Percentiles rank a stretch among this genome's conserved stretches.
These are phyloP conservation scores for Microdochium paspali DNA, from an alignment of 2,329 filamentous ascomycete species.

Conservation along the genomic window DNA sequence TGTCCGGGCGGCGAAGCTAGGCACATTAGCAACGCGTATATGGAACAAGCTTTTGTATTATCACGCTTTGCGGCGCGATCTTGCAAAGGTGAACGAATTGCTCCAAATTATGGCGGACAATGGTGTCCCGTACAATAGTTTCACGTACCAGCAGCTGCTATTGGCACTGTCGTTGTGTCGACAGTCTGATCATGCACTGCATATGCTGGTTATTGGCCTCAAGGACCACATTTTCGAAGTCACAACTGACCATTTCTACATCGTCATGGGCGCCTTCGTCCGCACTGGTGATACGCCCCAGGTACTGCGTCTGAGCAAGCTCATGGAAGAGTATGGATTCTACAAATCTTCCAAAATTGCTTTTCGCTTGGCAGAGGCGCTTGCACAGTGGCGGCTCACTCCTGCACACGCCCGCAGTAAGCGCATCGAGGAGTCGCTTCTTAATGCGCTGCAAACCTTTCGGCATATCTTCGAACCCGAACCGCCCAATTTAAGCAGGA, in stretches of 20 bases:
- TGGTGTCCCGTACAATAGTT: constrained; percentile 35
- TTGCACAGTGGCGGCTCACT: constrained; percentile 21
- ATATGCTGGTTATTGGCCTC: constrained; percentile 33
- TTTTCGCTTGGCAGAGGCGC: constrained; percentile 31
- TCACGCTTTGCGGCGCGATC: constrained; percentile 52
- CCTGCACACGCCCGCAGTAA: not conserved
- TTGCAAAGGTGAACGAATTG: constrained; percentile 37
- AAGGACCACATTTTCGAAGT: constrained; percentile 35
- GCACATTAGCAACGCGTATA: constrained; percentile 46
- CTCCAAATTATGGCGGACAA: constrained; percentile 38
- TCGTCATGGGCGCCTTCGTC: constrained; percentile 43
- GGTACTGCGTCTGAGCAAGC: constrained; percentile 28
- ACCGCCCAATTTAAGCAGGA: constrained; percentile 2
- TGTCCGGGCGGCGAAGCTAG: constrained; percentile 40
- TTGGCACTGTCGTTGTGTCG: constrained; percentile 36
- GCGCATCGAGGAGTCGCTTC: constrained; percentile 16
- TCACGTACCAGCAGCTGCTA: constrained; percentile 41
- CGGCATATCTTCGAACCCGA: constrained; percentile 16
- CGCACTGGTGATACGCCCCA: constrained; percentile 31
- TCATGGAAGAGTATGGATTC: constrained; percentile 32
- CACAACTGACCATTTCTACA: constrained; percentile 37
- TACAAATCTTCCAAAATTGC: constrained; percentile 31
- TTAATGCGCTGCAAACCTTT: constrained; percentile 23
- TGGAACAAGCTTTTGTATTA: constrained; percentile 74
- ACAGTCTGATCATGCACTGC: constrained; percentile 39